Evolutionary conservation across 2,329 filamentous ascomycete species (phyloP).

Genomic region (Cladophialophora yegresii): DNA sequence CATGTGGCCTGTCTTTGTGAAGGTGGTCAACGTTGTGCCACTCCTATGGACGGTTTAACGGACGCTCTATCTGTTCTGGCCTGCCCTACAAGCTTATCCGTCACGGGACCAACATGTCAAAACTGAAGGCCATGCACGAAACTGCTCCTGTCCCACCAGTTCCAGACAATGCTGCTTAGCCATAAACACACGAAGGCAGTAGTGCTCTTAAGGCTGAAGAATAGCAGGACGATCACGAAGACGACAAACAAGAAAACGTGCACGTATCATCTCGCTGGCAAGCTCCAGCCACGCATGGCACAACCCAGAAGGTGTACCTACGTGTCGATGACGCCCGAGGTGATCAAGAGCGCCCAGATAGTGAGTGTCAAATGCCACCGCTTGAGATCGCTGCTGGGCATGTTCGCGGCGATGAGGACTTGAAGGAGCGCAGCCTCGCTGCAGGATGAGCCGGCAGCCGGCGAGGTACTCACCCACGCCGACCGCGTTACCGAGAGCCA

Average conservation of each 20-base stretch:
- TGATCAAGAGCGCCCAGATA: conserved; percentile 43
- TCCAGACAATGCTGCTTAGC: conserved; percentile 36
- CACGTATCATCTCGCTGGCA: conserved; percentile 41
- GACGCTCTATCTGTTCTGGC: too few species aligned
- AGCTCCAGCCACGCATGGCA: conserved; percentile 47
- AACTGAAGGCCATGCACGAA: conserved; percentile 43
- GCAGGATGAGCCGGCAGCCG: conserved; percentile 41
- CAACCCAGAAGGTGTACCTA: conserved; percentile 45
- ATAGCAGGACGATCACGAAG: conserved; percentile 42
- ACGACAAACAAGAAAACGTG: conserved; percentile 44
- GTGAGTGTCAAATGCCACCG: conserved; percentile 47
- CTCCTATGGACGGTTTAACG: too few species aligned
- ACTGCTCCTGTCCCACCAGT: conserved; percentile 41
- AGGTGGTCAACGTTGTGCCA: too few species aligned
- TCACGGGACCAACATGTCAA: conserved; percentile 45
- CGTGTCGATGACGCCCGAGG: conserved; percentile 36
- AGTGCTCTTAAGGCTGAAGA: conserved; percentile 41
- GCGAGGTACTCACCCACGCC: conserved; percentile 42
- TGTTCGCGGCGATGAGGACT: conserved; percentile 40
- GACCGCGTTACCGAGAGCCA: conserved; percentile 51
- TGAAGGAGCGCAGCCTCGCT: conserved; percentile 44
- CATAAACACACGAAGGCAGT: conserved; percentile 43
- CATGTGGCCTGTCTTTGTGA: too few species aligned
- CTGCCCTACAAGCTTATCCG: too few species aligned
- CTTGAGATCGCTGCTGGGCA: conserved; percentile 40